These are phyloP conservation scores for Anisodus acutangulus DNA, from an alignment of 257 asterid species.

Conservation along the genomic window DNA sequence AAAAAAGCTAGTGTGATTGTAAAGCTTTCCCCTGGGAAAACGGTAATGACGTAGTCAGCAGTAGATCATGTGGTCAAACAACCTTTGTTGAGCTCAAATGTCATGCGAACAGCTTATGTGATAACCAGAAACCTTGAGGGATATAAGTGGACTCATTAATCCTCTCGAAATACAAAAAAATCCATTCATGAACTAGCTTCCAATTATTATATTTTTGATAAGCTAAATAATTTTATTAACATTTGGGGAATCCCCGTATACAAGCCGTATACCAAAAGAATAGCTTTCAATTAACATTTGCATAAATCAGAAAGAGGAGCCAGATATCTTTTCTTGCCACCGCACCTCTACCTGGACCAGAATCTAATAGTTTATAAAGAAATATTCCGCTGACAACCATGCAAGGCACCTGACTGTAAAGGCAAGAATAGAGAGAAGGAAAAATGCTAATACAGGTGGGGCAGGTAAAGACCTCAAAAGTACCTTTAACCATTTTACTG, in stretches of 20 bases:
- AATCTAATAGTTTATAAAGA: neutral
- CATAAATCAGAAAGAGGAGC: conserved; percentile 17
- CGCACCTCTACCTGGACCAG: conserved; percentile 9
- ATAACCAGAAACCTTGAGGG: neutral
- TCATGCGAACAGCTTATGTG: neutral
- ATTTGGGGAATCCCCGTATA: no score
- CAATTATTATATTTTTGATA: no score
- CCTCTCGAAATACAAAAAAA: neutral
- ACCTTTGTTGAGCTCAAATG: conserved; percentile 13
- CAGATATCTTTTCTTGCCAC: conserved; percentile 12
- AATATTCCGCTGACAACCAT: conserved; percentile 12
- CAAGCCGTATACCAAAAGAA: neutral
- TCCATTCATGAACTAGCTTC: neutral
- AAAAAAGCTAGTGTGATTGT: neutral
- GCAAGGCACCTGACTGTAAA: conserved; percentile 12
- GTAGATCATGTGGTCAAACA: neutral
- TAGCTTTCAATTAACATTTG: conserved; percentile 17
- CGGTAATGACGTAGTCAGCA: neutral
- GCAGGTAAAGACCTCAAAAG: conserved; percentile 30
- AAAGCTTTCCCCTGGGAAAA: neutral
- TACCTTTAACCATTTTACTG: conserved; percentile 95
- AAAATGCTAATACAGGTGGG: neutral
- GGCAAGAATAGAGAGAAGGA: conserved; percentile 7
- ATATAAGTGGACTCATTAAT: conserved; percentile 2
- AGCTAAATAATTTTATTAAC: no score